A percentile compares a stretch with the other conserved stretches of the same genome.
Conservation (phyloP, 306 rosid species). For the Carpinus viminea region DNA sequence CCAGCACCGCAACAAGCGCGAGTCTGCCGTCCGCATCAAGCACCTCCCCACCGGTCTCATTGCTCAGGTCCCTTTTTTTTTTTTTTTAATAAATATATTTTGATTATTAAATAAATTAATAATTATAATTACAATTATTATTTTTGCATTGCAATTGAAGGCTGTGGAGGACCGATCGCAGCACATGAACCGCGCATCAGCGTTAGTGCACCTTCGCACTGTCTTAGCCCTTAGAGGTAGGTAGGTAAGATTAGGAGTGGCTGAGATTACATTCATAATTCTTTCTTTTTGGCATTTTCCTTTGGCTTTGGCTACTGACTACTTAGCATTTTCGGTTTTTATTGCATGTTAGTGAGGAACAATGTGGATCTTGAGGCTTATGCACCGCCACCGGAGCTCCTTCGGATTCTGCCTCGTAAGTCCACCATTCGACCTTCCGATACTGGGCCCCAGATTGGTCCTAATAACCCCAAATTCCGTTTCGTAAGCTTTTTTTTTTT, state of each 20-base stretch:
- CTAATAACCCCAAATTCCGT: constrained; percentile 70
- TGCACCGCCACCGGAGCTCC: constrained; percentile 78
- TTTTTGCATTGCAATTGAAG: constrained; percentile 29
- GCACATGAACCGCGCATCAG: constrained; percentile 86
- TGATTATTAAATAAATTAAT: neutral
- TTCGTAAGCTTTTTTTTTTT: constrained; percentile 39
- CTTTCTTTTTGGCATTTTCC: constrained; percentile 28
- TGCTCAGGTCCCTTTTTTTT: constrained; percentile 63
- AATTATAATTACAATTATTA: neutral
- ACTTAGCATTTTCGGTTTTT: neutral
- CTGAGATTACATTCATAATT: neutral
- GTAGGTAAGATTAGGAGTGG: neutral
- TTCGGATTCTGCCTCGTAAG: constrained; percentile 77
- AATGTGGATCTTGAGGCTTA: constrained; percentile 63
- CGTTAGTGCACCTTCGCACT: constrained; percentile 75
- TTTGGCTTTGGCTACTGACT: constrained; percentile 12
- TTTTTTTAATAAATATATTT: neutral
- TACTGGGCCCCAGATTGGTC: constrained; percentile 87
- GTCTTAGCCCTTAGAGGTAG: constrained; percentile 77
- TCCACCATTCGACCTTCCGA: constrained; percentile 75
- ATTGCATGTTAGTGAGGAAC: constrained; percentile 51
- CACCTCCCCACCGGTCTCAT: constrained; percentile 82
- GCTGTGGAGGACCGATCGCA: constrained; percentile 96
- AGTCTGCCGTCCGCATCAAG: constrained; percentile 81
- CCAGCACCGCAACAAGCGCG: constrained; percentile 95